These are phyloP conservation scores for Diddensiella transvaalensis DNA, from an alignment of 805 yeast genomes.

Conservation along the genomic window DNA sequence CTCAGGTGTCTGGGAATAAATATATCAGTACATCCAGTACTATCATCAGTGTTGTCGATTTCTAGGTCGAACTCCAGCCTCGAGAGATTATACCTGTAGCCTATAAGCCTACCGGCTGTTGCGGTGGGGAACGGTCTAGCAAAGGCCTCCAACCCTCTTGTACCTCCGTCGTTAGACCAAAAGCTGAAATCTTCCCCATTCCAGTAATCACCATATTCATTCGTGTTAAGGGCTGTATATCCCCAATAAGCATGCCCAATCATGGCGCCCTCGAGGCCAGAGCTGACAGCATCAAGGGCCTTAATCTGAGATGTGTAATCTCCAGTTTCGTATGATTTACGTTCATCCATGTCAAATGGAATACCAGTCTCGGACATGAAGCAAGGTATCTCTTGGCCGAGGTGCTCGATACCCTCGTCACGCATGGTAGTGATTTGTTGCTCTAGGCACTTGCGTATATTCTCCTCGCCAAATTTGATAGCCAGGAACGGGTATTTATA, in stretches of 20 bases:
- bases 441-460: conserved; percentile 65
- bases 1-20: conserved; percentile 76
- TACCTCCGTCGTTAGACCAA: conserved; percentile 48
- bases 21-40: conserved; percentile 49
- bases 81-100: conserved; percentile 57
- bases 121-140: conserved; percentile 73
- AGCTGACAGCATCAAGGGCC: conserved; percentile 79
- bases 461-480: conserved; percentile 63
- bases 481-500: conserved; percentile 78
- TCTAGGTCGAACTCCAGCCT: conserved; percentile 46
- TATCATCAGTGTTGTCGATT: conserved; percentile 31
- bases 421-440: conserved; percentile 66
- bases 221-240: conserved; percentile 68
- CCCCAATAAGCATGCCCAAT: conserved; percentile 84
- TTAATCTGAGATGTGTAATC: conserved; percentile 69
- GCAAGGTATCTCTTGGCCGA: conserved; percentile 67
- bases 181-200: conserved; percentile 91
- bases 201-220: conserved; percentile 89
- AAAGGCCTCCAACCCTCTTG: conserved; percentile 42
- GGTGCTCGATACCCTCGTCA: conserved; percentile 53
- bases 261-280: conserved; percentile 71
- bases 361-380: conserved; percentile 94
- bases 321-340: conserved; percentile 62
- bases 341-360: conserved; percentile 93
- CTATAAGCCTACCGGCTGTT: conserved; percentile 53